Base-by-base conservation (phyloP, 2,329 filamentous ascomycete genomes). In the Myriosclerotinia duriaeana region DNA sequence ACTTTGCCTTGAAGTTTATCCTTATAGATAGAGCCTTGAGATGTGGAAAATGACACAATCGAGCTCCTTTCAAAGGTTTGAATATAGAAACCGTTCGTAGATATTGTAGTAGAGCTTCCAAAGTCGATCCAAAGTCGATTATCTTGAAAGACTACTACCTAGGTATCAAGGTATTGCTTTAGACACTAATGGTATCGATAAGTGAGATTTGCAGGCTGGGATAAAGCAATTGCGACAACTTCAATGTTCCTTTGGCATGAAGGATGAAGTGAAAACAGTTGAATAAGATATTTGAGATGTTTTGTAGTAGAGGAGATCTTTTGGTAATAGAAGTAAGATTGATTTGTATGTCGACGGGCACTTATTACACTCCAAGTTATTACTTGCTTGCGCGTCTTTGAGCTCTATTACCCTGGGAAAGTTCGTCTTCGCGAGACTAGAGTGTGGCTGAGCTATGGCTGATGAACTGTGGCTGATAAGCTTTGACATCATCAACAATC, bases 371-470 rank as follows among this genome's bases (percentile, higher is more conserved):
- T n/a, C n/a, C n/a, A n/a, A n/a, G n/a, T n/a, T n/a, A 44, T 5
- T 17, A 34, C 42, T 34, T 46, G 55, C 40, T 59, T 59, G 55
- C 55, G 55, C 26, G 55, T 59, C 40, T 59, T 5, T n/a, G 17
- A 59, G 42, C 55, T 59, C 46, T 15, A 44, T 53, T 14, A 30
- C 17, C 26, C 14, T 53, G 14, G 50, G 26, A 14, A 53, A 15
- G 14, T 5, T 44, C 30, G 46, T 12, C 7, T 15, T 11, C 12
- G n/a, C 46, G 42, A 46, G 14, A 20, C 26, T 60, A 17, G 15
- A 48, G 17, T 48, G 56, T 60, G 56, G 56, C 56, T 48, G 26
- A n/a, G 22, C 1, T 46, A 42, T 60, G 56, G 56, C 56, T 48
- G 30, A 4, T 34, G n/a, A n/a, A n/a, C n/a, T 46, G 56, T 60